Base-by-base conservation (phyloP, 106 monocot genomes). In the Xerophyta viscosa region DNA sequence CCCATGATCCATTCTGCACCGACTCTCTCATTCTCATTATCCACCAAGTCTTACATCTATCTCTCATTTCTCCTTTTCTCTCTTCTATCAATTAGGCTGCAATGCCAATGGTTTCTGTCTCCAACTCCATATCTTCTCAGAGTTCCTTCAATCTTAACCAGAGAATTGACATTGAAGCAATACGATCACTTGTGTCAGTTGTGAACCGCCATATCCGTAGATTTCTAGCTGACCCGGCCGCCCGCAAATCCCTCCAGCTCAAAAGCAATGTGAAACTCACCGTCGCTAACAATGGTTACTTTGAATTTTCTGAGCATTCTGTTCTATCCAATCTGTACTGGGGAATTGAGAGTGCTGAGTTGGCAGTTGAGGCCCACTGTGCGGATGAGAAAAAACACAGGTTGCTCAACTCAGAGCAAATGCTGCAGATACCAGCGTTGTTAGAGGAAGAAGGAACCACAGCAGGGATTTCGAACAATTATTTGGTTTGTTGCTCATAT, bases 381-480 rank as follows among this genome's bases (percentile, higher is more conserved):
- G 8, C 33, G 1, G 61, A 68, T 8, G 71, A 68, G 20, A 49
- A 41, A 39, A 47, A 25, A 6, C 6, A 41, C 4, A 49, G 48
- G 13, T 75, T 89, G 1, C 48, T 26, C 0, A 49, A 55, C 11
- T 56, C 85, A 6, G 96, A 89, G 79, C 66, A 69, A 49, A 76
- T 89, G 85, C 71, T 98, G 46, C 96, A 98, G 65, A 29, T 82
- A 28, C 89, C 96, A 2, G 96, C 96, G 5, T 52, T 82, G 62
- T 62, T 89, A 24, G 82, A 86, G 20, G 89, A 90, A 59, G 67
- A 79, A 2, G 85, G 82, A n/a, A 55, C 50, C 48, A 90, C 73
- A 1, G 67, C 76, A 0, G 96, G 96, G 6, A 56, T 98, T 10
- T 45, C 56, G 9, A 98, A 98, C 67, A 46, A 58, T 8, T 82